Base-by-base conservation (phyloP, 228 moss, liverwort and hornwort genomes). In the Sphagnum fallax region DNA sequence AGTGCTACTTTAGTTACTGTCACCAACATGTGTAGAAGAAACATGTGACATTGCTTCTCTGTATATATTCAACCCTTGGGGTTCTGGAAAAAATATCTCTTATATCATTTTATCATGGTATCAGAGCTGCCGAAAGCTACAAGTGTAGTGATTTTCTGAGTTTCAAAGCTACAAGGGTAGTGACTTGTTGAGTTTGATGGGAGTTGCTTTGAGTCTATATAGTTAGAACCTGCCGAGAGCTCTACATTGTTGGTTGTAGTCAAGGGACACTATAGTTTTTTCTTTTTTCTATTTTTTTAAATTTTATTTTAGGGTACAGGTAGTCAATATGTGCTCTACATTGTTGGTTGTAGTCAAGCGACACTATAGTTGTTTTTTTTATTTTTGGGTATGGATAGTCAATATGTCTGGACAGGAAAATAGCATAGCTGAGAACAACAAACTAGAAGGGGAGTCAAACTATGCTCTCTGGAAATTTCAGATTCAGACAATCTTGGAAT, bases 401-500 rank as follows among this genome's bases (percentile, higher is more conserved):
- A 58, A 14, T 14, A 58, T 58, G 58, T 58, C 58, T 58, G 14
- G 58, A 10, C 10, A 9, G 58, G 14, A 58, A 14, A 58, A 58
- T 14, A 9, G 15, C 6, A 62, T 62, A n/a, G 6, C 62, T 62
- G 62, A n/a, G 14, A 6, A 9, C 1, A 9, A 9, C 14, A 8
- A 62, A 62, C 62, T 62, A n/a, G 4, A 9, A 62, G 8, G 62
- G 4, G 8, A n/a, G 6, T 9, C 62, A 6, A 62, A 6, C 62
- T 62, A 62, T 62, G 6, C 62, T n/a, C 8, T 62, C 62, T 62
- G 14, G 62, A 62, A 62, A n/a, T 62, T 62, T n/a, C 6, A n/a
- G 6, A n/a, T 62, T 62, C 62, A 62, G 32, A 62, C 10, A 6
- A 62, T 62, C 32, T 18, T 62, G 6, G 6, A 62, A 9, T 4